Evolutionary conservation across 129 eudicot species (phyloP).

Genomic region (sunflower (Helianthus annuus)): DNA sequence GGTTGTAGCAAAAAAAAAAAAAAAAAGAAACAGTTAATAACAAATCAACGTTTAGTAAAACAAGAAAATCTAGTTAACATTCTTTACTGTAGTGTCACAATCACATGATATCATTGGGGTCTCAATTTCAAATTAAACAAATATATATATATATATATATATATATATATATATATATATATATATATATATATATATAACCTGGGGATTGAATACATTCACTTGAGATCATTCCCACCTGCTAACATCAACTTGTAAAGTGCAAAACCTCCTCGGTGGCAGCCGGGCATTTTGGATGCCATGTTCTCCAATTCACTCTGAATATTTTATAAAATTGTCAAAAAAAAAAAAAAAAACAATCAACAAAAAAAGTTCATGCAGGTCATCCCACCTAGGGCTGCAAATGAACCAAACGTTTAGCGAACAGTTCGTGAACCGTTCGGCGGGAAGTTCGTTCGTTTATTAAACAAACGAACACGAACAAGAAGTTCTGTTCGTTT

Average conservation of each 20-base stretch:
- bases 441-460: too few relatives aligned
- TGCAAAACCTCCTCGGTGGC: conserved; percentile 94
- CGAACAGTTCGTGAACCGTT: too few relatives aligned
- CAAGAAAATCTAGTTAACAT: not conserved
- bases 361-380: not conserved
- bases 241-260: conserved; percentile 75
- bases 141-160: too few relatives aligned
- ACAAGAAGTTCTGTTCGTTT: too few relatives aligned
- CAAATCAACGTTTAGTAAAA: not conserved
- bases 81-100: not conserved
- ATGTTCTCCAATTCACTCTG: conserved; percentile 68
- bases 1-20: too few relatives aligned
- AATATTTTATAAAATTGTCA: conserved; percentile 11
- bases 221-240: conserved; percentile 29
- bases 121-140: conserved; percentile 5
- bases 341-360: too few relatives aligned
- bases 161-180: too few relatives aligned
- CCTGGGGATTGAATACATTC: not conserved
- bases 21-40: not conserved
- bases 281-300: conserved; percentile 89
- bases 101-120: not conserved
- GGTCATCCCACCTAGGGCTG: not conserved
- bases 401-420: too few relatives aligned
- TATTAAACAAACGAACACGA: too few relatives aligned
- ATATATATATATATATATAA: too few relatives aligned